Evolutionary conservation across 2,329 filamentous ascomycete species (phyloP).

Genomic region (Simplicillium sp.): DNA sequence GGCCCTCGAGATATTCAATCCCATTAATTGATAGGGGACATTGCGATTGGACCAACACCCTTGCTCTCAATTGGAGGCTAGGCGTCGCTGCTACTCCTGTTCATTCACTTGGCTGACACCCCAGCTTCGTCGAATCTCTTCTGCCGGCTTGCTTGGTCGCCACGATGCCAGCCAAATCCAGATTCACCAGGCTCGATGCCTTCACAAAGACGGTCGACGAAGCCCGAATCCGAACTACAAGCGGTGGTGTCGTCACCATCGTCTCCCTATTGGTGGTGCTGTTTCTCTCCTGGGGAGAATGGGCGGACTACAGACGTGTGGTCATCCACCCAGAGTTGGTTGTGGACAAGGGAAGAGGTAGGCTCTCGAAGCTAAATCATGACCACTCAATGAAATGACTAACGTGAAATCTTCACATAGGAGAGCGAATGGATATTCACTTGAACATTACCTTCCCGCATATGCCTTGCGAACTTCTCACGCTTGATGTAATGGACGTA

Average conservation of each 20-base stretch:
- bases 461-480: constrained; percentile 89
- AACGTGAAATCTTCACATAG: constrained; percentile 31
- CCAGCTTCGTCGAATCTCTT: constrained; percentile 1
- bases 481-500: constrained; percentile 98
- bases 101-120: not conserved
- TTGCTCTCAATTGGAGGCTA: too few relatives aligned
- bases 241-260: constrained; percentile 90
- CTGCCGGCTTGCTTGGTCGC: not conserved
- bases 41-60: too few relatives aligned
- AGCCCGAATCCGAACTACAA: constrained; percentile 90
- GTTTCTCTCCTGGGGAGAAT: constrained; percentile 90
- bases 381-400: not conserved
- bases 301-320: constrained; percentile 82
- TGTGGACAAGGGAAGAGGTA: constrained; percentile 93
- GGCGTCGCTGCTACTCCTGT: too few relatives aligned
- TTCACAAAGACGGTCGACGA: constrained; percentile 99
- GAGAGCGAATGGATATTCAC: constrained; percentile 98
- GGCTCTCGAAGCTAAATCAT: constrained; percentile 11
- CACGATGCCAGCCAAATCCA: constrained; percentile 77
- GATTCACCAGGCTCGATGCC: constrained; percentile 94
- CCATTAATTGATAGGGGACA: too few relatives aligned
- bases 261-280: constrained; percentile 79
- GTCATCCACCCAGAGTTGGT: constrained; percentile 85
- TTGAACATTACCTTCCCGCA: constrained; percentile 94
- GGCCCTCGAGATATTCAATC: not conserved